These are phyloP conservation scores for Pseudonitzschia multiseries DNA, from an alignment of 108 stramenopile species.

Conservation along the genomic window DNA sequence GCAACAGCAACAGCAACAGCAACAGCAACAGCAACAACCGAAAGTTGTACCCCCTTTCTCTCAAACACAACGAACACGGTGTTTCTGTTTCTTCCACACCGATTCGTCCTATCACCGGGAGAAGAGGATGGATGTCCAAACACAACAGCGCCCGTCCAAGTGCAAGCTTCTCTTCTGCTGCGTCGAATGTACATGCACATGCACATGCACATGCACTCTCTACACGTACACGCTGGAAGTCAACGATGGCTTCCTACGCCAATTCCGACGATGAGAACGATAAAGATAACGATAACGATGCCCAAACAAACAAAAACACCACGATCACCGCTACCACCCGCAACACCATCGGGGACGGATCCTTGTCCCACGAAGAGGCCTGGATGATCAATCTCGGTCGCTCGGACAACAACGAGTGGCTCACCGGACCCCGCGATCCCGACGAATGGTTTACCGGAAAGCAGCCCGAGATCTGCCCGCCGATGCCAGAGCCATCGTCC, in stretches of 20 bases:
- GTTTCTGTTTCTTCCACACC: background rate
- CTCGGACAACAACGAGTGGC: slow-evolving; percentile 60
- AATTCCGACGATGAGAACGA: slow-evolving; percentile 36
- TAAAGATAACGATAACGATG: too few species aligned
- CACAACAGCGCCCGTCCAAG: slow-evolving; percentile 12
- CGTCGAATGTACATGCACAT: background rate
- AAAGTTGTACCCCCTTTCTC: background rate
- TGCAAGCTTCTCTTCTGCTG: slow-evolving; percentile 15
- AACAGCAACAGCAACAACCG: too few species aligned
- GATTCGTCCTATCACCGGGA: background rate
- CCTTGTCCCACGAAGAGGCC: slow-evolving; percentile 50
- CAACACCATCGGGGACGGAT: slow-evolving; percentile 11
- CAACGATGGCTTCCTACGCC: slow-evolving; percentile 37
- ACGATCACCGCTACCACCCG: too few species aligned
- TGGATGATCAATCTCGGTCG: slow-evolving; percentile 82
- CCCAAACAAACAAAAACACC: background rate
- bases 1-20: too few species aligned
- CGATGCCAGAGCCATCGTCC: slow-evolving; percentile 48
- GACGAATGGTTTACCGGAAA: slow-evolving; percentile 79
- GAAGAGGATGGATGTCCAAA: background rate
- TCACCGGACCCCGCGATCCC: slow-evolving; percentile 53
- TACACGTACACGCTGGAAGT: slow-evolving; percentile 44
- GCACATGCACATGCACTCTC: too few species aligned
- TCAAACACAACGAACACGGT: too few species aligned
- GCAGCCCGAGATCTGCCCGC: slow-evolving; percentile 57